Percentiles rank a stretch among this genome's conserved stretches.
Evolutionary conservation across 1,284 basidiomycete genomes (phyloP).

Genomic region (Hymenochaete sp.): DNA sequence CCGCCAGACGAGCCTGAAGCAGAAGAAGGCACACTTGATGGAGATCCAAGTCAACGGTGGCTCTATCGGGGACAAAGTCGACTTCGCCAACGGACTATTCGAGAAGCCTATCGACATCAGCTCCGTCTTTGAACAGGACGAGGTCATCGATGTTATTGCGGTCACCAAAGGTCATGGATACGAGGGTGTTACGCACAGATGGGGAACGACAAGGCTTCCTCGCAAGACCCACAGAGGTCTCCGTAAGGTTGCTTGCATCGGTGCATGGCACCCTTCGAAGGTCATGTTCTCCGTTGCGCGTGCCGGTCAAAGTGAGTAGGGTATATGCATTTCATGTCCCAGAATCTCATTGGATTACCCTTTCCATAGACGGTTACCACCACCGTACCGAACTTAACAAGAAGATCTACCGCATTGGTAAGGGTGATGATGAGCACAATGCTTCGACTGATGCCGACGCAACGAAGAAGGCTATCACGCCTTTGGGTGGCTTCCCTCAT

Average conservation of each 20-base stretch:
- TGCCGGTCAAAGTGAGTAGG: conserved; percentile 85
- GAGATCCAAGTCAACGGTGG: conserved; percentile 99
- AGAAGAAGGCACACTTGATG: conserved; percentile 99
- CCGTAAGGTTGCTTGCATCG: conserved; percentile 99
- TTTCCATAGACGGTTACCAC: conserved; percentile 85
- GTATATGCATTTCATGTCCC: conserved; percentile 1
- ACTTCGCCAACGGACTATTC: conserved; percentile 91
- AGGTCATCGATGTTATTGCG: conserved; percentile 94
- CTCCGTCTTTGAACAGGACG: conserved; percentile 92
- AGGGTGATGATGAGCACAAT: conserved; percentile 73
- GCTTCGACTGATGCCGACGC: conserved; percentile 92
- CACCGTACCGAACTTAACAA: conserved; percentile 98
- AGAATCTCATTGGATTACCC: conserved; percentile 19
- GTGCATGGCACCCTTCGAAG: conserved; percentile 98
- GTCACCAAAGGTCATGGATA: conserved; percentile 99
- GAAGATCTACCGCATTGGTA: conserved; percentile 96
- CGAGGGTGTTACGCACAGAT: conserved; percentile 98
- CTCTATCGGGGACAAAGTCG: conserved; percentile 94
- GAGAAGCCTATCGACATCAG: conserved; percentile 92
- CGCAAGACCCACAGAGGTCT: conserved; percentile 99
- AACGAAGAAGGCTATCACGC: conserved; percentile 93
- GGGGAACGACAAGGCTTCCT: conserved; percentile 98
- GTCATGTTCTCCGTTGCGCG: conserved; percentile 99
- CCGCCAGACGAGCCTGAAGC: conserved; percentile 93
- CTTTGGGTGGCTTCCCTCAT: conserved; percentile 98